Conservation (phyloP, 164 flowering plant species). For the Vitis amurensis region DNA sequence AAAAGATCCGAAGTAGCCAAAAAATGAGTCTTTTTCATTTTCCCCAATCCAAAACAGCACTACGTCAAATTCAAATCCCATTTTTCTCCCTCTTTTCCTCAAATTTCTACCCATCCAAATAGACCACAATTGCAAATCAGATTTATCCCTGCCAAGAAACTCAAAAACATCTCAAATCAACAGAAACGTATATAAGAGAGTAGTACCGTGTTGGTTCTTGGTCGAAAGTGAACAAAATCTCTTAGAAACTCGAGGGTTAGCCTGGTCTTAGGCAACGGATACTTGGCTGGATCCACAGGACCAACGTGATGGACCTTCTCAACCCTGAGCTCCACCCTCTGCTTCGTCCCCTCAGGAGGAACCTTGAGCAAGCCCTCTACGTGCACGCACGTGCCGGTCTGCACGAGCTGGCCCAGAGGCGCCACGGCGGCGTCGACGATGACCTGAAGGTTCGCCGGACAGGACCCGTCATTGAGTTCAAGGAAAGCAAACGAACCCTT, state of each 20-base stretch:
- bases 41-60: too few relatives aligned
- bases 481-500: constrained; percentile 80
- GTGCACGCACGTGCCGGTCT: constrained; percentile 73
- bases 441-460: constrained; percentile 80
- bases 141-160: too few relatives aligned
- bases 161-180: not conserved
- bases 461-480: constrained; percentile 88
- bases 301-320: constrained; percentile 66
- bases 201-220: constrained; percentile 82
- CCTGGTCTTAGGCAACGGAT: constrained; percentile 80
- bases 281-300: constrained; percentile 65
- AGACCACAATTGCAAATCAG: too few relatives aligned
- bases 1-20: too few relatives aligned
- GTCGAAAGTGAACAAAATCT: constrained; percentile 71
- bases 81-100: too few relatives aligned
- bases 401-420: constrained; percentile 50
- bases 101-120: too few relatives aligned
- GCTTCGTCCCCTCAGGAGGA: constrained; percentile 80
- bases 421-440: constrained; percentile 58
- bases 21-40: too few relatives aligned
- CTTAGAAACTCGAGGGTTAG: constrained; percentile 77
- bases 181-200: not conserved
- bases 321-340: constrained; percentile 78
- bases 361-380: constrained; percentile 69
- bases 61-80: too few relatives aligned